Evolutionary conservation across 768 basidiomycete genomes (phyloP), one percentile per base, ranked within the genome.

Genomic region (Guyanaporus albipodus): DNA sequence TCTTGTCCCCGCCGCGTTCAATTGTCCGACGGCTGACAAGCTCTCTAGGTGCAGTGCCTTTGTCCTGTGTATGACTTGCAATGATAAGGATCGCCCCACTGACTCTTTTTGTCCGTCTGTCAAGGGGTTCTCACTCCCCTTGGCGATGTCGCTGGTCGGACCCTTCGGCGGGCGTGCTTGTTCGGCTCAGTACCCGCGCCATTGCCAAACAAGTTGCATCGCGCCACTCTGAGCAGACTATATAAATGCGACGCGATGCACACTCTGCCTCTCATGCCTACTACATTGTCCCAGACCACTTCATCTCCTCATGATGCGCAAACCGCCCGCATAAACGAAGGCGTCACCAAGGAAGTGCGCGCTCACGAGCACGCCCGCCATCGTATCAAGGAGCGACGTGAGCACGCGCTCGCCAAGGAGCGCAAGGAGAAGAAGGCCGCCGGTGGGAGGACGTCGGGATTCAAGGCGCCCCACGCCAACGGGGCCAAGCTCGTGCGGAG

Each of bases 341-440:
- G 48, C 22, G 9, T 6, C 22, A 38, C 55, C 27, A 67, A 67
- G 44, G 66, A 68, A 41, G 56, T 57, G 31, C 66, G 65, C 14
- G 67, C 65, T 18, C 57, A 52, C 11, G 65, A 67, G 53, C 67
- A 63, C 24, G 66, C 65, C 8, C 65, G 67, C 46, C 65, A 66
- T 26, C 65, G 57, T 19, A 54, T 46, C 44, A 67, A 66, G 50
- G 62, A 65, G 46, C 63, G 64, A 22, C 66, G 44, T 40, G 66
- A 61, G 49, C 59, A 67, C 8, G 53, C 57, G 11, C 61, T 64
- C 6, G 50, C 55, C 8, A 64, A 52, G 64, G 54, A 64, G 46
- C 64, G 64, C 49, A 66, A 68, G 53, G 59, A 66, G 49, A 59
- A 54, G 50, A 59, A 54, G 50, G 59, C 50, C 7, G 49, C 59